Evolutionary conservation across 441 rosid species (phyloP), one percentile per base, ranked within the genome.

Genomic region (Populus hybrid): DNA sequence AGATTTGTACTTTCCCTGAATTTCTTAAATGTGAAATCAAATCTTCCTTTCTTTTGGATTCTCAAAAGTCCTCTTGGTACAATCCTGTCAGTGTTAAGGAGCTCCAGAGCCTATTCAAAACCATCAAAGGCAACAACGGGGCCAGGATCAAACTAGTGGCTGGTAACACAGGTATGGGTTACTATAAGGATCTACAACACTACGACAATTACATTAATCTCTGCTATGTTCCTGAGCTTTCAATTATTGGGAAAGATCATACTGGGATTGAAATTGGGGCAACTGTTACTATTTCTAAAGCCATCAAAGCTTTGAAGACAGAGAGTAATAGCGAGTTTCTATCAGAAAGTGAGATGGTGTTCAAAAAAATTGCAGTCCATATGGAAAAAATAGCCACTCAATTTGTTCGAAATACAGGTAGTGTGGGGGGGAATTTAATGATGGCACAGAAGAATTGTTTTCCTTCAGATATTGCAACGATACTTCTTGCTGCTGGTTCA

Each of bases 381-480:
- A 86, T 95, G 94, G 99, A 92, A 79, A 92, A 89, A 81, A 80
- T 93, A 35, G 97, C 92, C 34, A 14, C 89, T 0, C 80, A 82
- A 79, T 92, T 87, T 70, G 69, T 93, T 7, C 80, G 98, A 82
- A 95, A 95, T 81, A 74, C 84, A 21, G 96, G 88, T 50, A 91
- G 88, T 82, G 42, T 93, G 14, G 98, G 97, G 4, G 98, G 99
- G 69, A 95, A 95, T 79, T 78, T 95, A 75, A 85, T 92, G 78
- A 89, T 93, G 97, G 96, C 97, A 26, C 94, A 92, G 81, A 87
- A 85, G 78, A 84, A 86, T 53, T 82, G 78, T 57, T 95, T 93
- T 81, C 98, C 98, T 74, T 93, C 98, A 16, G 99, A 95, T 79
- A 87, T 95, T 76, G 85, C 89, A 9, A 93, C 96, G 0, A 63